A percentile compares a stretch with the other conserved stretches of the same genome.
Evolutionary conservation across 176 grass and related monocot species (phyloP).

Genomic region (Saccharum spontaneum): DNA sequence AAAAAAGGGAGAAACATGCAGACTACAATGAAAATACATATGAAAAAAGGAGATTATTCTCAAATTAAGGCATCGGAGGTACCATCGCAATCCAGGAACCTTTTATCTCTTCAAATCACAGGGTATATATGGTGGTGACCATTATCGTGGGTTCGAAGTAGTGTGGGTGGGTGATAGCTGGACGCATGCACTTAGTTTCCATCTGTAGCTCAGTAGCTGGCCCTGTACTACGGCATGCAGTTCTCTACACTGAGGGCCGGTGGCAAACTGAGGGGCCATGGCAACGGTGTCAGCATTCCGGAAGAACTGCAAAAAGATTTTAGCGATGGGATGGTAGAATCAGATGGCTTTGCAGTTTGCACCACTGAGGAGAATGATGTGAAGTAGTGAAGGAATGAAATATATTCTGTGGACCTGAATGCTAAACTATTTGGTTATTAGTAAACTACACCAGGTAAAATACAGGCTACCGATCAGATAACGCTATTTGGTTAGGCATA

Average conservation of each 20-base stretch:
- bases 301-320: not conserved
- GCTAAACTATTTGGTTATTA: not conserved
- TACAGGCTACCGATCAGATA: not conserved
- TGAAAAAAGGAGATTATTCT: not conserved
- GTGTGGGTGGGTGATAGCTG: slow-evolving; percentile 16
- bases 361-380: not conserved
- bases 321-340: not conserved
- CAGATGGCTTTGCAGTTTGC: slow-evolving; percentile 5
- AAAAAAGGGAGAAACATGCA: not conserved
- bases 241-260: not conserved
- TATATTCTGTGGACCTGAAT: not conserved
- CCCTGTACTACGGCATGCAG: not conserved
- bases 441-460: not conserved
- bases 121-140: slow-evolving; percentile 20
- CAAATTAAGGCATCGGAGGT: slow-evolving; percentile 17
- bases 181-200: not conserved
- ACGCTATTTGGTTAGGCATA: not conserved
- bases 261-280: not conserved
- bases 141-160: slow-evolving; percentile 7
- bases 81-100: not conserved
- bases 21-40: not conserved
- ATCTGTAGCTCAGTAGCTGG: not conserved
- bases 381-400: not conserved
- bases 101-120: slow-evolving; percentile 30
- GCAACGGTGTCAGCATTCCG: not conserved